Percentiles rank a stretch among this genome's conserved stretches.
These are phyloP conservation scores for Calocera cornea DNA, from an alignment of 768 basidiomycete species.

Conservation along the genomic window DNA sequence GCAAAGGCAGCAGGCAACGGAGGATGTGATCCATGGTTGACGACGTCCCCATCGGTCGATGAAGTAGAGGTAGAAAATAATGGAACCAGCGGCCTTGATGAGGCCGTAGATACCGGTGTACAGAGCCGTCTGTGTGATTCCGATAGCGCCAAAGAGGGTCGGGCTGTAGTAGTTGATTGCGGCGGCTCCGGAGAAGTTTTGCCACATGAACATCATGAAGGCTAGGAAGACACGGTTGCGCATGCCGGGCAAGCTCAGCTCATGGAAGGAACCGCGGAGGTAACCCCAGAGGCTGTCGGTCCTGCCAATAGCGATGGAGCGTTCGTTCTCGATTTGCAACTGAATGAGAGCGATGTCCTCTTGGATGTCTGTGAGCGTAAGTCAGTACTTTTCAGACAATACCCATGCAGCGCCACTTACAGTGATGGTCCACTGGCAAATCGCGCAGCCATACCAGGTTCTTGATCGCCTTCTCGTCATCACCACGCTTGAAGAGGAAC, in stretches of 20 bases:
- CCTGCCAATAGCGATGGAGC: neutral
- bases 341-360: slow-evolving; percentile 16
- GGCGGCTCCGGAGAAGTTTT: slow-evolving; percentile 34
- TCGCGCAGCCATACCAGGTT: slow-evolving; percentile 22
- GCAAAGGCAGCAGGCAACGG: slow-evolving; percentile 27
- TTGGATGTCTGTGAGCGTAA: slow-evolving; percentile 17
- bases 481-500: slow-evolving; percentile 18
- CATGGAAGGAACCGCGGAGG: slow-evolving; percentile 3
- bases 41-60: slow-evolving; percentile 35
- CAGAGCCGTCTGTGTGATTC: slow-evolving; percentile 27
- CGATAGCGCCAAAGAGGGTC: slow-evolving; percentile 37
- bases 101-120: slow-evolving; percentile 41
- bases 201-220: slow-evolving; percentile 31
- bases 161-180: slow-evolving; percentile 37
- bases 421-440: slow-evolving; percentile 14
- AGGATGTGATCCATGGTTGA: slow-evolving; percentile 30
- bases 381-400: slow-evolving; percentile 9
- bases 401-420: neutral
- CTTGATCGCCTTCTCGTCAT: slow-evolving; percentile 20
- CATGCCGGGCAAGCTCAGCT: slow-evolving; percentile 9
- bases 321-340: slow-evolving; percentile 16
- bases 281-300: neutral
- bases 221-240: slow-evolving; percentile 28
- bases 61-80: slow-evolving; percentile 33
- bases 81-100: slow-evolving; percentile 25